phyloP scores from a whole-genome alignment of 805 yeast genomes.

The Yarrowia sp. region DNA sequence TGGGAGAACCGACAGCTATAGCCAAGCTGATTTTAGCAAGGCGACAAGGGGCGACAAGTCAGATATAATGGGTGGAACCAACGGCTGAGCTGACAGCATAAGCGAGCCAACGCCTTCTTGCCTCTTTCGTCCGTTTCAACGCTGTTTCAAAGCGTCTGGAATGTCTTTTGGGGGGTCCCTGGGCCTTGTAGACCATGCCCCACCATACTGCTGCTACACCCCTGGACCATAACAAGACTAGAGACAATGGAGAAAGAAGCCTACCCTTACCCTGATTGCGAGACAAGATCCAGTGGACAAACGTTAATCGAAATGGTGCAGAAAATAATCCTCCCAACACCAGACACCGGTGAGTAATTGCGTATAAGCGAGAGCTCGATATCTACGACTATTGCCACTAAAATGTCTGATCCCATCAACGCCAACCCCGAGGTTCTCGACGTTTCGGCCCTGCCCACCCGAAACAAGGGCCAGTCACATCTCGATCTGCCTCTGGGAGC shows the following conservation, averaged over 20 bases:
- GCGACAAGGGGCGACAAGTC: no score
- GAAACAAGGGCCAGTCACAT: constrained; percentile 52
- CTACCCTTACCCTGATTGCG: neutral
- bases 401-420: constrained; percentile 85
- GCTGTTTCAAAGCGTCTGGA: constrained; percentile 6
- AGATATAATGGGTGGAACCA: no score
- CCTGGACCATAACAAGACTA: constrained; percentile 26
- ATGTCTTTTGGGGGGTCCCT: constrained; percentile 1
- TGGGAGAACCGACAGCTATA: neutral
- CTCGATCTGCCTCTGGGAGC: constrained; percentile 38
- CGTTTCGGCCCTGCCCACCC: constrained; percentile 74
- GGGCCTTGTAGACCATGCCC: constrained; percentile 20
- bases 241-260: constrained; percentile 1
- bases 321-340: constrained; percentile 22
- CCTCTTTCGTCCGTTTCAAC: constrained; percentile 1
- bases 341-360: constrained; percentile 3
- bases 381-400: neutral
- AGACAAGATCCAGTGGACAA: constrained; percentile 5
- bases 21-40: neutral
- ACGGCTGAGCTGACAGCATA: no score
- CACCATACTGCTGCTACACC: constrained; percentile 10
- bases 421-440: constrained; percentile 91
- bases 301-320: neutral
- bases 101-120: neutral
- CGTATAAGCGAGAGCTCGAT: neutral